Evolutionary conservation across 805 yeast genomes (phyloP), one percentile per base, ranked within the genome.

Genomic region (Starmerella gropengiesseri): DNA sequence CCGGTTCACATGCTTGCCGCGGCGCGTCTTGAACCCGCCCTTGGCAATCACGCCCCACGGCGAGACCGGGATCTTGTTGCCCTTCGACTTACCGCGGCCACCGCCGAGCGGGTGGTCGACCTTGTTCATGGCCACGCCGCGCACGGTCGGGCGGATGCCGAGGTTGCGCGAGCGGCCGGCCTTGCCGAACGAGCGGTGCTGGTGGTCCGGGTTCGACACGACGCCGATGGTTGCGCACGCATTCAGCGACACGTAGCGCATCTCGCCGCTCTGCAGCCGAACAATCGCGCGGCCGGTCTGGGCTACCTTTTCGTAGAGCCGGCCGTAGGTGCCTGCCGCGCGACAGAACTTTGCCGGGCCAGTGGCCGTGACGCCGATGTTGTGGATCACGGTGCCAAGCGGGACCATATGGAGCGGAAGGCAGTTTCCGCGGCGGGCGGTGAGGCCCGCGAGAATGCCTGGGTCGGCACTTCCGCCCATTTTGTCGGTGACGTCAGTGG

Each of bases 51-150:
- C 79, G 57, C 98, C 98, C 95, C 97, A 89, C 62, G 93, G 93
- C 43, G 95, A 82, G 70, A 81, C 84, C 16, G 97, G 83, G 46
- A 81, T 73, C 68, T 85, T 89, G 66, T 89, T 87, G 51, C 95
- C 84, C 77, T 91, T 91, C 48, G 94, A 82, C 65, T 91, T 91
- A 75, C 98, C 98, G 73, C 98, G 79, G 68, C 98, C 98, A 79
- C 98, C 98, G 71, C 98, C 98, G 59, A 85, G 87, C 52, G 98
- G 98, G 69, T 91, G 98, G 65, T 91, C 96, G 60, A 78, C 76
- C 51, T 91, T 91, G 67, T 91, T 91, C 95, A 84, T 85, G 38
- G 98, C 97, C 55, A 85, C 83, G 74, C 98, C 98, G 70, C 98
- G 81, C 30, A 87, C 96, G 40, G 79, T 76, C 28, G 98, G 98